These are phyloP conservation scores for Acacia acuminata DNA, from an alignment of 306 rosid genomes.

Conservation along the genomic window DNA sequence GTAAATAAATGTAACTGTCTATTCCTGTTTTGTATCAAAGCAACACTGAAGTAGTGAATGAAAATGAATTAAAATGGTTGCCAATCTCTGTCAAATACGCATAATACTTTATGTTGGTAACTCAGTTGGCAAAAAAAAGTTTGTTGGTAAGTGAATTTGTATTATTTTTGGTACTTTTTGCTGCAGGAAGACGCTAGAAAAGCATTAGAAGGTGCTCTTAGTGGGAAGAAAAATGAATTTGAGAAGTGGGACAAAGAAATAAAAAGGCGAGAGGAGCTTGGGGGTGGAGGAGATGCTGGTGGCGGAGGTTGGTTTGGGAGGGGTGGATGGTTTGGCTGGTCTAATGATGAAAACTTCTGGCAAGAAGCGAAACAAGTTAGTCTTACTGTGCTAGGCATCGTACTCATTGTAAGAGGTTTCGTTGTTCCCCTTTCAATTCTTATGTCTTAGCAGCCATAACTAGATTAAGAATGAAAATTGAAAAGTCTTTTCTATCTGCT, in stretches of 20 bases:
- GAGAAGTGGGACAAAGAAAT: slow-evolving; percentile 91
- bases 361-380: slow-evolving; percentile 76
- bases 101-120: not conserved
- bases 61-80: slow-evolving; percentile 5
- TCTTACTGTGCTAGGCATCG: slow-evolving; percentile 72
- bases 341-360: slow-evolving; percentile 86
- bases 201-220: slow-evolving; percentile 94
- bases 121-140: not conserved
- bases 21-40: not conserved
- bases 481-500: not conserved
- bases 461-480: not conserved
- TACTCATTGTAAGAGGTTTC: slow-evolving; percentile 62
- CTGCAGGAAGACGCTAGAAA: slow-evolving; percentile 89
- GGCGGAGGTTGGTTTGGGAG: slow-evolving; percentile 97
- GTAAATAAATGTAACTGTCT: not conserved
- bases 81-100: not conserved
- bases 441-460: not conserved
- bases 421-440: slow-evolving; percentile 20
- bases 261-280: slow-evolving; percentile 80
- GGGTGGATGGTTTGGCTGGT: slow-evolving; percentile 91
- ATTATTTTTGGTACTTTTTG: not conserved
- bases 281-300: slow-evolving; percentile 78
- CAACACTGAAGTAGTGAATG: not conserved
- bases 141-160: not conserved
- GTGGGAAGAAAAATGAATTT: slow-evolving; percentile 88